phyloP scores from a whole-genome alignment of 2,329 filamentous ascomycete species.

The Neofusicoccum umdonicola region DNA sequence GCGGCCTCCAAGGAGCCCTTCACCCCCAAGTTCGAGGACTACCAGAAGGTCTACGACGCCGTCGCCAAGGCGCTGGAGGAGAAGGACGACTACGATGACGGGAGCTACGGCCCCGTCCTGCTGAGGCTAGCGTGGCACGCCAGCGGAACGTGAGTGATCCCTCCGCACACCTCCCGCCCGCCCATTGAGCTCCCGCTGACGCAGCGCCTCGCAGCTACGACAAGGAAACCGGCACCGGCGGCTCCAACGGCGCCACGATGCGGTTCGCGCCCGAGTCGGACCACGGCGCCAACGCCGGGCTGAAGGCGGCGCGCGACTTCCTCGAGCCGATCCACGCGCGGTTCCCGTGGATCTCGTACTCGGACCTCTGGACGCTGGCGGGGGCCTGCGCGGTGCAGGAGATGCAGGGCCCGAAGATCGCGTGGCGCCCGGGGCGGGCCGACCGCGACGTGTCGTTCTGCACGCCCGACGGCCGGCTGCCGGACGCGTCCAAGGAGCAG shows the following conservation, averaged over 20 bases:
- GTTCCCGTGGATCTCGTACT: conserved; percentile 95
- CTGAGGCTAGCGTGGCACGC: conserved; percentile 92
- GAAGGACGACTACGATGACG: conserved; percentile 93
- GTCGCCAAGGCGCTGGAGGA: conserved; percentile 78
- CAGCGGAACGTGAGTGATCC: conserved; percentile 65
- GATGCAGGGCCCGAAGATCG: conserved; percentile 84
- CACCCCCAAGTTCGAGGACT: conserved; percentile 77
- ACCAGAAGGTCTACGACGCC: conserved; percentile 91
- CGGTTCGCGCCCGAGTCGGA: conserved; percentile 83
- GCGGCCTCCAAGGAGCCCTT: conserved; percentile 48
- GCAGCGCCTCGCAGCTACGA: conserved; percentile 57
- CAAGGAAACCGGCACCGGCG: conserved; percentile 80
- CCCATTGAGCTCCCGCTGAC: conserved; percentile 20
- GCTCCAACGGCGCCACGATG: conserved; percentile 97
- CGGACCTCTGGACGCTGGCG: conserved; percentile 91
- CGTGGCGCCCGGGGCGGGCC: conserved; percentile 80
- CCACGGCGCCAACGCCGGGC: conserved; percentile 91
- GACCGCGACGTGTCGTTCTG: conserved; percentile 80
- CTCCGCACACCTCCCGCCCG: background rate
- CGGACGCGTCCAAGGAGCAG: conserved; percentile 74
- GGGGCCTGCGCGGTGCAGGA: conserved; percentile 89
- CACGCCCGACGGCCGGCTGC: conserved; percentile 89
- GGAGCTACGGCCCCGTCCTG: conserved; percentile 89
- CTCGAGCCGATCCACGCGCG: conserved; percentile 86
- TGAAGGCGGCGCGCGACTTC: conserved; percentile 85